These are phyloP conservation scores for Saksenaea oblongispora DNA, from an alignment of 371 early-diverging fungal species.

Conservation along the genomic window DNA sequence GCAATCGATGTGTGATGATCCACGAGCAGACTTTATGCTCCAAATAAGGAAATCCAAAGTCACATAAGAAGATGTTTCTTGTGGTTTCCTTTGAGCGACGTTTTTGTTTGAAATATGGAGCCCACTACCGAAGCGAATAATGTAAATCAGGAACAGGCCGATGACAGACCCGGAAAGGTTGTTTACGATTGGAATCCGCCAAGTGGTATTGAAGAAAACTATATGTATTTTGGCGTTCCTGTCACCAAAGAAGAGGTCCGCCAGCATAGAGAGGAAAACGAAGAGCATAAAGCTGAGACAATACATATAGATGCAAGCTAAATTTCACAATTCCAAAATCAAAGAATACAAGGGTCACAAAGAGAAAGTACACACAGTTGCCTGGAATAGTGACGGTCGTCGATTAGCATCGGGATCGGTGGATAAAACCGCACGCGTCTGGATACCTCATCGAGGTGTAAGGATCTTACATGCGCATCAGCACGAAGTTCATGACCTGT, in stretches of 20 bases:
- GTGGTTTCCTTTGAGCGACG: not conserved
- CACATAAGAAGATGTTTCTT: too few relatives aligned
- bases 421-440: slow-evolving; percentile 70
- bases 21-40: too few relatives aligned
- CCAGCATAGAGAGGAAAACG: not conserved
- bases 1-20: too few relatives aligned
- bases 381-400: slow-evolving; percentile 70
- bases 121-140: not conserved
- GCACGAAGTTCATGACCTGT: not conserved
- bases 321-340: slow-evolving; percentile 38
- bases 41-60: too few relatives aligned
- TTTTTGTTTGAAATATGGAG: not conserved
- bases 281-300: not conserved
- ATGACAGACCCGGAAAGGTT: slow-evolving; percentile 17
- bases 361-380: slow-evolving; percentile 65
- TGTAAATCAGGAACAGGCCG: not conserved
- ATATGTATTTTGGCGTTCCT: slow-evolving; percentile 27
- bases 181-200: slow-evolving; percentile 48
- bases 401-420: slow-evolving; percentile 68
- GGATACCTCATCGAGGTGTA: slow-evolving; percentile 68
- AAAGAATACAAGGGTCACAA: slow-evolving; percentile 61
- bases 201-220: slow-evolving; percentile 30
- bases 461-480: not conserved
- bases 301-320: slow-evolving; percentile 24
- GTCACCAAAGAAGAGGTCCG: slow-evolving; percentile 34